Conservation (phyloP, 805 yeast species). For the Candida jianshihensis region DNA sequence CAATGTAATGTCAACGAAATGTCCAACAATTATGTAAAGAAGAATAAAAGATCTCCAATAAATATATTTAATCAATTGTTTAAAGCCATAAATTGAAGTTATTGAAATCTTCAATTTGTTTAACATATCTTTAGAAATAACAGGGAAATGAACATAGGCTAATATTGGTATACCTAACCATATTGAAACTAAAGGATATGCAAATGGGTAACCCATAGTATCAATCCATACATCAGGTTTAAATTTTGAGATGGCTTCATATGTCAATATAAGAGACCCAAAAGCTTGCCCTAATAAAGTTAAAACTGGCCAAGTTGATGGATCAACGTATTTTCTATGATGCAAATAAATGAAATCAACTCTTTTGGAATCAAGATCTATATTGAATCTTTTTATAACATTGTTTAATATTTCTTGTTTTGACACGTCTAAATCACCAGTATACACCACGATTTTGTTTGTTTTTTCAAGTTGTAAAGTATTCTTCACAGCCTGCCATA, state of each 20-base stretch:
- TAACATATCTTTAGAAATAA: constrained; percentile 85
- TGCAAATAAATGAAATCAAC: constrained; percentile 57
- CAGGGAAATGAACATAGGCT: constrained; percentile 93
- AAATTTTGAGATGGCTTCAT: constrained; percentile 61
- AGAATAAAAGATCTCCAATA: constrained; percentile 72
- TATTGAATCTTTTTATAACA: constrained; percentile 50
- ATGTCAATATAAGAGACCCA: constrained; percentile 63
- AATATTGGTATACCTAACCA: constrained; percentile 66
- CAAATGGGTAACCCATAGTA: constrained; percentile 90
- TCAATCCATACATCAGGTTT: constrained; percentile 88
- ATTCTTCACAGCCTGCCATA: constrained; percentile 86
- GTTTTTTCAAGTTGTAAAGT: constrained; percentile 45
- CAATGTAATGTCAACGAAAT: constrained; percentile 55
- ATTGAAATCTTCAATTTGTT: constrained; percentile 38
- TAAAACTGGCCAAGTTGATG: constrained; percentile 65
- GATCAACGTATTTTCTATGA: constrained; percentile 56
- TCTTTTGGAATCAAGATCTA: constrained; percentile 42
- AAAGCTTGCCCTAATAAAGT: constrained; percentile 85
- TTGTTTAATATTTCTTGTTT: constrained; percentile 43
- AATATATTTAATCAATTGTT: constrained; percentile 35
- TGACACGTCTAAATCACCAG: constrained; percentile 51
- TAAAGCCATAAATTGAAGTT: constrained; percentile 12
- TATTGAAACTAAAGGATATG: constrained; percentile 57
- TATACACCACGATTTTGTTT: constrained; percentile 63
- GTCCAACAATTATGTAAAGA: constrained; percentile 60